Evolutionary conservation across 495 filamentous ascomycete species (phyloP).

Genomic region (Penicillium coprophilum): DNA sequence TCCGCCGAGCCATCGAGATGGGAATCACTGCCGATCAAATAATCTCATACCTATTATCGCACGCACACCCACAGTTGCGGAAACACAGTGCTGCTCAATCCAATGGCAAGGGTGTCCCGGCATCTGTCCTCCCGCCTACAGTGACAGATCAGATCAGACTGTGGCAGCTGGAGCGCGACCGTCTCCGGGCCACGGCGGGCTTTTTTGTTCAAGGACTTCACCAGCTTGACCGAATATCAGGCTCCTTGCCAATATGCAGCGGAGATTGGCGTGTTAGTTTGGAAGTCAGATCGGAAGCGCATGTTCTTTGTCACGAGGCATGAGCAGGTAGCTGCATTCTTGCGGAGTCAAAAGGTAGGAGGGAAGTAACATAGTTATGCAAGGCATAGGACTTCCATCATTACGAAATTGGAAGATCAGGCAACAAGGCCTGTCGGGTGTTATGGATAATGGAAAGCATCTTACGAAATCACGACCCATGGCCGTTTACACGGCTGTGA

Average conservation of each 20-base stretch:
- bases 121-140: slow-evolving; percentile 80
- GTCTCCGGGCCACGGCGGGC: slow-evolving; percentile 77
- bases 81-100: slow-evolving; percentile 55
- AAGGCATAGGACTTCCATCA: not conserved
- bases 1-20: slow-evolving; percentile 79
- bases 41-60: slow-evolving; percentile 79
- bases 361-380: not conserved
- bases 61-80: slow-evolving; percentile 90
- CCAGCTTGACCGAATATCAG: slow-evolving; percentile 70
- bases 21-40: slow-evolving; percentile 96
- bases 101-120: slow-evolving; percentile 36
- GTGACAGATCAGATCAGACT: slow-evolving; percentile 96
- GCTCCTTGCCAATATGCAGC: slow-evolving; percentile 75
- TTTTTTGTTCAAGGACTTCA: slow-evolving; percentile 91
- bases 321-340: slow-evolving; percentile 78
- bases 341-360: slow-evolving; percentile 58
- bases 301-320: slow-evolving; percentile 86
- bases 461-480: slow-evolving; percentile 12
- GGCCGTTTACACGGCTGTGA: not conserved
- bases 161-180: slow-evolving; percentile 96
- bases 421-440: not conserved
- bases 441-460: not conserved
- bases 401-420: slow-evolving; percentile 2
- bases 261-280: slow-evolving; percentile 87
- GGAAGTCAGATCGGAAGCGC: slow-evolving; percentile 74